Base-by-base conservation (phyloP, 495 filamentous ascomycete species). In the Aspergillus incahuasiensis region DNA sequence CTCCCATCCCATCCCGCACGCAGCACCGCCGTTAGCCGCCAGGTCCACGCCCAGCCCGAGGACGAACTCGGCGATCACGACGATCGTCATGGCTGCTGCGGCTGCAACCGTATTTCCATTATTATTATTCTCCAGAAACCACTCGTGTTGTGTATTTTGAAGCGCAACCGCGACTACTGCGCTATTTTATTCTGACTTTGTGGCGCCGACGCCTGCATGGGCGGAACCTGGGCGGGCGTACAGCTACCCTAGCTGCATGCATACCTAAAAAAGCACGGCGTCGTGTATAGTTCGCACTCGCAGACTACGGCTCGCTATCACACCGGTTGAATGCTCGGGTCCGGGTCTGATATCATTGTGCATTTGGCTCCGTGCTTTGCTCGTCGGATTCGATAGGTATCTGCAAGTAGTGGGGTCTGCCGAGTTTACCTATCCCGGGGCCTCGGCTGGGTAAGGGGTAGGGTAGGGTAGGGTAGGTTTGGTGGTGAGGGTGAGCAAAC, bases 331-430 rank as follows among this genome's bases (percentile, higher is more conserved):
- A 30, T 22, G 3, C 15, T 13, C 15, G 40, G 42, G 13, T 6
- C 15, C 43, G 11, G 21, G 22, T 21, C 52, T 54, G 52, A 54
- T 54, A 54, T 54, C 52, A 54, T 54, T 22, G 28, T 54, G 43
- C 52, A 54, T 54, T 46, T 11, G 44, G 25, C 3, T n/a, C n/a
- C 25, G 25, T 4, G 25, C 25, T 28, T 28, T n/a, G 25, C 25
- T 28, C 25, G 8, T 28, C 8, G 25, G n/a, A n/a, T n/a, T n/a
- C n/a, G n/a, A n/a, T n/a, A n/a, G n/a, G 6, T 38, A 46, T 25
- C 1, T 43, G 21, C 16, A n/a, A 4, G 13, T 16, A n/a, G 13
- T 35, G 6, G 13, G 34, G 9, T 40, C 15, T 40, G 1, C 38
- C 13, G 38, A 8, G 15, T 18, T 40, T n/a, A n/a, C n/a, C n/a